Evolutionary conservation across 2,329 filamentous ascomycete species (phyloP).

Genomic region (Penicillium sp.): DNA sequence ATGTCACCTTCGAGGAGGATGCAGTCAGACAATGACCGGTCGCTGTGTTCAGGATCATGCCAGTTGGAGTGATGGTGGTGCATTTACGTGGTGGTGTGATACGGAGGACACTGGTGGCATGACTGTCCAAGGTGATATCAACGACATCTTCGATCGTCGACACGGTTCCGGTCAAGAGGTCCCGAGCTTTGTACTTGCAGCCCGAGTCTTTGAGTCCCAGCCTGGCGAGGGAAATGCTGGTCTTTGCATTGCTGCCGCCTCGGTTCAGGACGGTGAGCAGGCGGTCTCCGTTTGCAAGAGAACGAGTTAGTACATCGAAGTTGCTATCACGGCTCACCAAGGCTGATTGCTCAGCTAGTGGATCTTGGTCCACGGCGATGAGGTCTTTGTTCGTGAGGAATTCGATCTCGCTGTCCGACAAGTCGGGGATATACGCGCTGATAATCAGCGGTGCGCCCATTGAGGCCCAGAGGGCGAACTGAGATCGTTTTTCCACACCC

Average conservation of each 20-base stretch:
- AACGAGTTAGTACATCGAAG: constrained; percentile 54
- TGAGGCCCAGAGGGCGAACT: constrained; percentile 58
- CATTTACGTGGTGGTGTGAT: constrained; percentile 39
- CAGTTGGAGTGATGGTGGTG: constrained; percentile 46
- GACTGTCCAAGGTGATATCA: constrained; percentile 37
- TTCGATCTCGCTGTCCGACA: constrained; percentile 39
- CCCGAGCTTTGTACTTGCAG: constrained; percentile 40
- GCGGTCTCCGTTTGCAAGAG: constrained; percentile 52
- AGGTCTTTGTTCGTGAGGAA: constrained; percentile 48
- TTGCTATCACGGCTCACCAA: constrained; percentile 50
- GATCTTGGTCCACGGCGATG: constrained; percentile 50
- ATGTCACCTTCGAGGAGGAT: constrained; percentile 28
- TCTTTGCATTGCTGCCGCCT: constrained; percentile 34
- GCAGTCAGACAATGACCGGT: constrained; percentile 51
- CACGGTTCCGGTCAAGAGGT: constrained; percentile 50
- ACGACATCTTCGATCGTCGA: constrained; percentile 28
- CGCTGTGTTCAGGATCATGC: constrained; percentile 56
- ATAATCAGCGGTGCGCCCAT: constrained; percentile 56
- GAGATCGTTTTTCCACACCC: constrained; percentile 49
- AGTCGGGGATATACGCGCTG: constrained; percentile 48
- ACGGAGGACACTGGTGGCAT: constrained; percentile 50
- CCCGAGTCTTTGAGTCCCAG: constrained; percentile 40
- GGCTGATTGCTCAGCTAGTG: constrained; percentile 51
- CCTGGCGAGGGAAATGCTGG: constrained; percentile 39
- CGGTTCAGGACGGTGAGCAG: constrained; percentile 54